Conservation (phyloP, 2,329 filamentous ascomycete species). For the Trichophaea hybrida region DNA sequence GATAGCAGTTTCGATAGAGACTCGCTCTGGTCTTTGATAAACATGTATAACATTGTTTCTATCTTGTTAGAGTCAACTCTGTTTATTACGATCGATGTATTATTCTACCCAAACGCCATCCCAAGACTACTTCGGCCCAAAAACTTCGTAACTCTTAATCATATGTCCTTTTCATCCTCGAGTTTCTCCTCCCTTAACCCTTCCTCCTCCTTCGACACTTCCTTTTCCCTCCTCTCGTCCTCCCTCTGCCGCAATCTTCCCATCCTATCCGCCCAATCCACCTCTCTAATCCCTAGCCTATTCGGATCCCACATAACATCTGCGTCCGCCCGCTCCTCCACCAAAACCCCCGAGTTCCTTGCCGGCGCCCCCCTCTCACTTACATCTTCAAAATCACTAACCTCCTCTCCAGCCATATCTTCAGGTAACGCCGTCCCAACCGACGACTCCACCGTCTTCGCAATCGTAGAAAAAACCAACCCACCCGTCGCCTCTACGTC, state of each 20-base stretch:
- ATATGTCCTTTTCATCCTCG: too few species aligned
- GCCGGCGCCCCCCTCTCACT: neutral
- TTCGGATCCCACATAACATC: neutral
- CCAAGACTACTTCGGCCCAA: too few species aligned
- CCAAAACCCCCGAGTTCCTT: neutral
- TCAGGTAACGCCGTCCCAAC: neutral
- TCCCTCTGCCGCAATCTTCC: conserved; percentile 15
- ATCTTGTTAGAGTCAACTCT: too few species aligned
- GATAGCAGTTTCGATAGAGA: too few species aligned
- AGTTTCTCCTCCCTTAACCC: too few species aligned
- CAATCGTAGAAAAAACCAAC: neutral
- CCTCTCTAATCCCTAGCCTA: neutral
- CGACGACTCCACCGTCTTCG: neutral
- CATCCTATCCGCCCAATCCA: neutral
- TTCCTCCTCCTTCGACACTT: conserved; percentile 8
- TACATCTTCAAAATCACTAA: neutral
- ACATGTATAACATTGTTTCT: too few species aligned
- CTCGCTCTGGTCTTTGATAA: too few species aligned
- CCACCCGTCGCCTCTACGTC: conserved; percentile 12
- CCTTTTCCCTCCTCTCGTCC: conserved; percentile 13
- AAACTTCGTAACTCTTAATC: too few species aligned
- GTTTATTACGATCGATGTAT: too few species aligned
- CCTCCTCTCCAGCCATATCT: neutral
- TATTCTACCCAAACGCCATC: too few species aligned
- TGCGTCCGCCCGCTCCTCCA: conserved; percentile 4